Evolutionary conservation across 768 basidiomycete species (phyloP).

Genomic region (Agrocybe praecox): DNA sequence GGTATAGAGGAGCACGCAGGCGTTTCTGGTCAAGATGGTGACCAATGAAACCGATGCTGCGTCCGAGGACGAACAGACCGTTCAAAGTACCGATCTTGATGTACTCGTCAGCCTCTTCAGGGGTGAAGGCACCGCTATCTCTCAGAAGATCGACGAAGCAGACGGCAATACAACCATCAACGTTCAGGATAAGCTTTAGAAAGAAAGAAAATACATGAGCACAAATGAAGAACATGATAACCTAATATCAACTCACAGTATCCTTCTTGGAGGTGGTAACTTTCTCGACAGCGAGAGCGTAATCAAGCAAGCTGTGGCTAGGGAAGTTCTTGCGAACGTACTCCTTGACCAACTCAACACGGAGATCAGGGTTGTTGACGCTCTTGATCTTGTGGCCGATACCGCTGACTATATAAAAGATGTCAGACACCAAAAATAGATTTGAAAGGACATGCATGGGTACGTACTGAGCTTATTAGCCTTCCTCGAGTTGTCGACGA

Average conservation of each 20-base stretch:
- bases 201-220: constrained; percentile 3
- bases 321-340: constrained; percentile 97
- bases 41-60: constrained; percentile 97
- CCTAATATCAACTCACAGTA: constrained; percentile 52
- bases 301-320: constrained; percentile 88
- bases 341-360: constrained; percentile 93
- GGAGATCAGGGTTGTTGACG: constrained; percentile 93
- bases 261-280: constrained; percentile 98
- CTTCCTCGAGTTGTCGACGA: constrained; percentile 92
- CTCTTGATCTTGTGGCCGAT: constrained; percentile 99
- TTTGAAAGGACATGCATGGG: constrained; percentile 6
- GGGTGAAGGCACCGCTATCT: constrained; percentile 91
- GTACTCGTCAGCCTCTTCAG: constrained; percentile 97
- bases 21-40: constrained; percentile 97
- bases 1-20: constrained; percentile 89
- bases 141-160: constrained; percentile 95
- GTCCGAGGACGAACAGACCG: constrained; percentile 95
- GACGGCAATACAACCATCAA: constrained; percentile 94
- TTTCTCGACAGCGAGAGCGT: constrained; percentile 95
- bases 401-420: constrained; percentile 69
- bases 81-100: constrained; percentile 96
- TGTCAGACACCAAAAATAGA: constrained; percentile 3
- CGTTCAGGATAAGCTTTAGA: constrained; percentile 87
- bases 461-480: constrained; percentile 88
- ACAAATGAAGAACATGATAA: background rate